Conservation (phyloP, 1,139 yeast genomes). For the Pneumocystis murina region DNA sequence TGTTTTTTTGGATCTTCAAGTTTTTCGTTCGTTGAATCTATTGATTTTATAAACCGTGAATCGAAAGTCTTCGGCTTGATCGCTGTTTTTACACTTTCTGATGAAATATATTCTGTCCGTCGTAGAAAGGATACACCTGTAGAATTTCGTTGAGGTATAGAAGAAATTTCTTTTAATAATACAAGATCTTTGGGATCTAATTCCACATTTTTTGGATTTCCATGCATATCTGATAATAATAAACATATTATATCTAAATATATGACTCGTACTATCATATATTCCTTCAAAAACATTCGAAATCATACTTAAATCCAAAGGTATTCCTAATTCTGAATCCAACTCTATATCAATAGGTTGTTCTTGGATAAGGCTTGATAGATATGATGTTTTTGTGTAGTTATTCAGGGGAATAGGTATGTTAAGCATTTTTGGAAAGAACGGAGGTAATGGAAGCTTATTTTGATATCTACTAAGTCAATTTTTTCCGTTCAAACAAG, state of each 20-base stretch:
- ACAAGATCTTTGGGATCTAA: conserved; percentile 67
- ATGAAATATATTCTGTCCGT: conserved; percentile 78
- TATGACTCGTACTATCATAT: conserved; percentile 30
- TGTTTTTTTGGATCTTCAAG: conserved; percentile 45
- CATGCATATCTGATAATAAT: conserved; percentile 11
- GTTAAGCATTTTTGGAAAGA: conserved; percentile 72
- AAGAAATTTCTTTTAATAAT: conserved; percentile 46
- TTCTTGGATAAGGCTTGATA: conserved; percentile 62
- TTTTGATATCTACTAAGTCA: conserved; percentile 28
- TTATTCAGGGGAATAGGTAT: conserved; percentile 31
- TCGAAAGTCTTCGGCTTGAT: conserved; percentile 20
- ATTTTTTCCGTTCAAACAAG: not conserved
- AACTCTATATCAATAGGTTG: conserved; percentile 53
- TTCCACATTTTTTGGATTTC: conserved; percentile 14
- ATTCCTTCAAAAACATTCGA: conserved; percentile 59
- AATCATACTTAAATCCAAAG: conserved; percentile 52
- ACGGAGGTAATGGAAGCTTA: conserved; percentile 82
- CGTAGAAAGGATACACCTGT: conserved; percentile 60
- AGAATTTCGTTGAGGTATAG: conserved; percentile 30
- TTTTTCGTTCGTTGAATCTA: conserved; percentile 15
- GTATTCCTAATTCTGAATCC: conserved; percentile 69
- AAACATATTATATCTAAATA: conserved; percentile 4
- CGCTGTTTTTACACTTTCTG: conserved; percentile 21
- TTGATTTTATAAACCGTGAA: conserved; percentile 12
- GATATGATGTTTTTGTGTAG: conserved; percentile 43